Percentiles rank a stretch among this genome's conserved stretches.
Evolutionary conservation across 495 filamentous ascomycete genomes (phyloP).

Genomic region (Hyaloscypha bicolor): DNA sequence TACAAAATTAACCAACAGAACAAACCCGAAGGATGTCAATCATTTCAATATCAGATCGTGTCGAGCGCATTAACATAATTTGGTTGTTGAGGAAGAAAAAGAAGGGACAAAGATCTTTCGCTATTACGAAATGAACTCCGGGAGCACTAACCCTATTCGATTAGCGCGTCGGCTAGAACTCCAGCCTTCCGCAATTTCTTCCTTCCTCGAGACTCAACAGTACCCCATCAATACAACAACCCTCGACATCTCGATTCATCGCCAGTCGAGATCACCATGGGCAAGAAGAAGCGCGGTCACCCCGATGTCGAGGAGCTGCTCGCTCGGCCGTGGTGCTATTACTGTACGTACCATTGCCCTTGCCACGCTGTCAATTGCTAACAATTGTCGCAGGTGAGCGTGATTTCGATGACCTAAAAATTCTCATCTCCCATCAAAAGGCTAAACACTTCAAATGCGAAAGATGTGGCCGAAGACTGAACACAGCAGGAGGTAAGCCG

Average conservation of each 20-base stretch:
- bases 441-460: slow-evolving; percentile 99
- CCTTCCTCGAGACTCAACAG: background rate
- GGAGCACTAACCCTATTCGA: background rate
- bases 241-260: background rate
- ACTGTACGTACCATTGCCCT: slow-evolving; percentile 59
- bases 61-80: background rate
- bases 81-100: background rate
- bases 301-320: slow-evolving; percentile 88
- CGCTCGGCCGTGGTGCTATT: slow-evolving; percentile 93
- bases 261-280: slow-evolving; percentile 52
- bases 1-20: background rate
- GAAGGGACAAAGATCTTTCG: background rate
- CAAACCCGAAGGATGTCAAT: background rate
- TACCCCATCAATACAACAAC: background rate
- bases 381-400: slow-evolving; percentile 61
- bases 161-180: background rate
- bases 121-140: background rate
- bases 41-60: background rate
- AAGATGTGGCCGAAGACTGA: slow-evolving; percentile 80
- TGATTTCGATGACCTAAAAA: slow-evolving; percentile 96
- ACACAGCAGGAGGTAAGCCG: slow-evolving; percentile 86
- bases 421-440: slow-evolving; percentile 95
- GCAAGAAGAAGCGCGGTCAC: slow-evolving; percentile 82
- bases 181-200: slow-evolving; percentile 13
- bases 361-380: slow-evolving; percentile 28